Base-by-base conservation (phyloP, 75 land plant genomes). In the Picea sitchensis region DNA sequence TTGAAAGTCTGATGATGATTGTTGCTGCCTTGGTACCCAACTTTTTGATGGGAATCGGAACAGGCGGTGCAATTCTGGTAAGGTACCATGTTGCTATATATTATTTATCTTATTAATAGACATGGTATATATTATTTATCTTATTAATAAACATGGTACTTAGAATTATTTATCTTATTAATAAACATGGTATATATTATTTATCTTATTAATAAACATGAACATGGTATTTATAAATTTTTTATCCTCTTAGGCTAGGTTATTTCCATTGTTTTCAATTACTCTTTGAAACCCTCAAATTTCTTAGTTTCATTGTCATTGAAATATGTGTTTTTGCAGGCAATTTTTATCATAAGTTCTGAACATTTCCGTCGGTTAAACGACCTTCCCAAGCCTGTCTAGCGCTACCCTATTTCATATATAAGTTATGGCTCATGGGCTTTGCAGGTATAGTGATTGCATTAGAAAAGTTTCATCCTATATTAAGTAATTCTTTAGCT, bases 351-450 rank as follows among this genome's bases (percentile, higher is more conserved):
- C 94, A 83, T 95, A 89, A 87, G 90, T 2, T 73, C 94, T 41
- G 98, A 96, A 8, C 94, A 83, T 80, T 94, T 95, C 81, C 80
- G 97, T 14, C 65, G 87, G 63, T 58, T 87, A 31, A 86, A 84
- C 41, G 98, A 94, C 67, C 87, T 95, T 69, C 98, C 98, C n/a
- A 95, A 94, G 86, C 87, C 90, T 5, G 26, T 94, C 2, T 96
- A 97, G 98, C 85, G 91, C 5, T 96, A 96, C 78, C 98, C 98
- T 34, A 76, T 96, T 41, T 92, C 97, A 0, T 96, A 92, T 78
- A 32, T 96, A 9, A 88, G 86, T 64, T 96, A 86, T 79, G 86
- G 86, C 14, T 82, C 92, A 63, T 94, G 92, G 92, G 87, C 86
- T 9, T 69, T 96, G 56, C 95, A 96, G 98, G 98, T 94, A 88